Conservation (phyloP, 2,329 filamentous ascomycete genomes). For the Curvularia lunata region DNA sequence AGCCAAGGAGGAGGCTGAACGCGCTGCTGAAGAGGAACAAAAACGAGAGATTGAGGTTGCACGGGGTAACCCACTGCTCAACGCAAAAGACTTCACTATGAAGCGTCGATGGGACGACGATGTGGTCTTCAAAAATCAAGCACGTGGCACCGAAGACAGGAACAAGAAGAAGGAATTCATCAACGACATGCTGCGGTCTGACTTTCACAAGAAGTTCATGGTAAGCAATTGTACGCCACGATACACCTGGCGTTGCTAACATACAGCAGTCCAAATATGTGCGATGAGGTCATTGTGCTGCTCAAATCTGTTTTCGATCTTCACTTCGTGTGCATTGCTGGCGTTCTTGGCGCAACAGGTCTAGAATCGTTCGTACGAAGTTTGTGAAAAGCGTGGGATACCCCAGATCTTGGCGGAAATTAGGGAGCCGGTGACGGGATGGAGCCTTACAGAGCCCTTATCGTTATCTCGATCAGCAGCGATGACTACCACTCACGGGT, state of each 20-base stretch:
- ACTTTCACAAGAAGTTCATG: slow-evolving; percentile 99
- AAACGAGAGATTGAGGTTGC: slow-evolving; percentile 87
- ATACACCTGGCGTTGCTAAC: slow-evolving; percentile 16
- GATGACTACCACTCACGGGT: slow-evolving; percentile 25
- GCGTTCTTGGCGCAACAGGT: slow-evolving; percentile 31
- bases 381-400: slow-evolving; percentile 31
- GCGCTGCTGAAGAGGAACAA: slow-evolving; percentile 80
- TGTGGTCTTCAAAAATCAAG: slow-evolving; percentile 99
- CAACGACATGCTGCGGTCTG: slow-evolving; percentile 90
- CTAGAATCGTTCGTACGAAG: slow-evolving; percentile 18
- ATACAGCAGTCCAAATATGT: slow-evolving; percentile 45
- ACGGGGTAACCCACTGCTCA: slow-evolving; percentile 88
- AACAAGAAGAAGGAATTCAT: slow-evolving; percentile 95
- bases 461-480: slow-evolving; percentile 48
- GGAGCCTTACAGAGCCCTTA: slow-evolving; percentile 38
- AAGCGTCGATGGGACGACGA: slow-evolving; percentile 97
- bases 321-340: slow-evolving; percentile 27
- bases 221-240: slow-evolving; percentile 48
- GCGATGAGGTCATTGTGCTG: slow-evolving; percentile 37
- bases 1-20: slow-evolving; percentile 82
- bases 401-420: slow-evolving; percentile 27
- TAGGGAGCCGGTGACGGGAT: slow-evolving; percentile 33
- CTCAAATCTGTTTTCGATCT: background rate
- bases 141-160: slow-evolving; percentile 90
- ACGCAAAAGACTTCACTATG: slow-evolving; percentile 85